Base-by-base conservation (phyloP, 805 yeast genomes). In the Peterozyma toletana region DNA sequence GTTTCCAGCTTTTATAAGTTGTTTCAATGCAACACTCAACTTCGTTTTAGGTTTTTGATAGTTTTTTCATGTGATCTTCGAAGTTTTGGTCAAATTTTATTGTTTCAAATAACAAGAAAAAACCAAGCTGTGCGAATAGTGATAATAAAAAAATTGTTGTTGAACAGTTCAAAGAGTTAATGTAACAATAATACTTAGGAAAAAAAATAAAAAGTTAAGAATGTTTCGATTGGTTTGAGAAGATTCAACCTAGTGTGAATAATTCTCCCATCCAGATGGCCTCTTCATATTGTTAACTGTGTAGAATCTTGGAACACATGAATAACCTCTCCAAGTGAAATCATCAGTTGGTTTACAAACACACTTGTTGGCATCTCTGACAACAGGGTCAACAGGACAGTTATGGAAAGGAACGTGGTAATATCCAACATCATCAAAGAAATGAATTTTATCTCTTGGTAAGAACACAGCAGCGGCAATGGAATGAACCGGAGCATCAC, bases 401-500 rank as follows among this genome's bases (percentile, higher is more conserved):
- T 80, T 79, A 56, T 75, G 67, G 77, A 81, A 86, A 17, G 96
- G 96, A 47, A 73, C 80, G 59, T 87, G 96, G 67, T 59, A 84
- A 64, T 88, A 87, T 41, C 96, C 96, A 49, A 87, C 76, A 56
- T 87, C 95, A 47, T 78, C 83, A 59, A 89, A 89, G 71, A 83
- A 79, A 57, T 88, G 95, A 40, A 88, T 66, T 56, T 81, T 69
- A 48, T 77, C 79, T 59, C 75, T 78, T 43, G 84, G 78, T 61
- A 86, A 59, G 67, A 88, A 85, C 51, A 88, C 67, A 4, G 93
- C 68, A 16, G 86, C 96, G 30, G 93, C 96, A 55, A 87, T 80
- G 5, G 95, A 84, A 63, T 87, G 96, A 40, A 87, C 83, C 33
- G 96, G 96, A 27, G 95, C 96, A 63, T 87, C 96, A 54, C 96